Base-by-base conservation (phyloP, 768 basidiomycete genomes). In the Pleurotus cornucopiae region DNA sequence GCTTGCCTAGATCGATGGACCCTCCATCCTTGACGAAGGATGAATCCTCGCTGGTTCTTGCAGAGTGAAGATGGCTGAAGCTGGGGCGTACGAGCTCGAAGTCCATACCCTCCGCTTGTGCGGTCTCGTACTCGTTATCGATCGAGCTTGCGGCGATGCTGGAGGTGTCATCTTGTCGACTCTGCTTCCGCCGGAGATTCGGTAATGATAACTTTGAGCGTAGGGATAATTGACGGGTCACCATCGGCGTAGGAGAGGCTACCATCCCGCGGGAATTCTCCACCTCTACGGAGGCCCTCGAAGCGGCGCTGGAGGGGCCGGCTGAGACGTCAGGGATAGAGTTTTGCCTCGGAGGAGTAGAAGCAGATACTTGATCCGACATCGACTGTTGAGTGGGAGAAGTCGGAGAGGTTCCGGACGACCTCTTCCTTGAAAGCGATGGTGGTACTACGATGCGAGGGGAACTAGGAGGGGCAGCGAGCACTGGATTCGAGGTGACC, bases 101-200 rank as follows among this genome's bases (percentile, higher is more conserved):
- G 61, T 91, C 89, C 76, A 85, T 86, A 64, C 91, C 86, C 64
- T 88, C 73, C 6, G 91, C 86, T 55, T 92, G 89, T 4, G 91
- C 76, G 1, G 81, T 82, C 61, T 88, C 81, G 39, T 74, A 71
- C 5, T 79, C 75, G 25, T 16, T 67, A 9, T 46, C 46, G 13
- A 63, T 67, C 5, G 66, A 63, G 5, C 51, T 55, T 5, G 68
- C 65, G 2, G 53, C 59, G 3, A 64, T 49, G 48, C 61, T 66
- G 12, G 63, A 57, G 0, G 68, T 62, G 2, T 76, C 77, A 30
- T 76, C 74, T 48, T 71, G 70, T 18, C 71, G 67, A 57, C 67
- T 73, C 34, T 57, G 57, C 48, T 71, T 75, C n/a, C 81, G 69
- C 11, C 85, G 77, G 4, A 91, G 73, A 48, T 80, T 84, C 1